Percentiles rank a stretch among this genome's conserved stretches.
phyloP scores from a whole-genome alignment of 257 asterid genomes.

The Nicotiana benthamiana region DNA sequence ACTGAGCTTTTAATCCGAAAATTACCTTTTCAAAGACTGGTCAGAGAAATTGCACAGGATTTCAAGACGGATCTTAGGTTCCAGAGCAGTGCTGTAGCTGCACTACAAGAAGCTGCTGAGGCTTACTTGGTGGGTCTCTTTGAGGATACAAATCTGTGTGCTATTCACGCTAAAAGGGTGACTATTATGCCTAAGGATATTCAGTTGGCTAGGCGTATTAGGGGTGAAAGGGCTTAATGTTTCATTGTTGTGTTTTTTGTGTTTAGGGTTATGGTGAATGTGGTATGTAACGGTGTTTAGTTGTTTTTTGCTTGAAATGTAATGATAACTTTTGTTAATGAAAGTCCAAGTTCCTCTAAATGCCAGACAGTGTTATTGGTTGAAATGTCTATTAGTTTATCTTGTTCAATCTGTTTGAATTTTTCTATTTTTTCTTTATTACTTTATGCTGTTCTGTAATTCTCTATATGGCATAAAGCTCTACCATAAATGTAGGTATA shows the following conservation, averaged over 20 bases:
- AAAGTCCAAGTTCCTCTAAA: too few relatives aligned
- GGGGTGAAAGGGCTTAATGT: background rate
- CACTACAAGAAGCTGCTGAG: background rate
- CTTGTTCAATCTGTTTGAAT: too few relatives aligned
- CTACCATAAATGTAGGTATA: too few relatives aligned
- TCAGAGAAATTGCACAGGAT: too few relatives aligned
- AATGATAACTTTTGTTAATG: background rate
- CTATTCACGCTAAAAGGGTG: background rate
- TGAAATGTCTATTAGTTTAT: too few relatives aligned
- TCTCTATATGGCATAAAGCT: too few relatives aligned
- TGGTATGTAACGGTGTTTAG: background rate
- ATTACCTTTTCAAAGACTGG: background rate
- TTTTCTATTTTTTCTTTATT: too few relatives aligned
- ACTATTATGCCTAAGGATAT: background rate
- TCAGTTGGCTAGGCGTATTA: background rate
- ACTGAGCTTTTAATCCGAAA: background rate
- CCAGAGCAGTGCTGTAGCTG: too few relatives aligned
- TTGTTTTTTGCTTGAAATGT: background rate
- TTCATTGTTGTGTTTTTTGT: background rate
- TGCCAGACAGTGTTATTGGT: too few relatives aligned
- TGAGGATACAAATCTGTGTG: background rate
- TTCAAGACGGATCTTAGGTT: too few relatives aligned
- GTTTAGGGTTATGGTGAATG: background rate
- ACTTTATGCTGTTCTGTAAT: too few relatives aligned
- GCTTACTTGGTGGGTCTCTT: background rate